Base-by-base conservation (phyloP, 345 rosid species). In the Salix brachista region DNA sequence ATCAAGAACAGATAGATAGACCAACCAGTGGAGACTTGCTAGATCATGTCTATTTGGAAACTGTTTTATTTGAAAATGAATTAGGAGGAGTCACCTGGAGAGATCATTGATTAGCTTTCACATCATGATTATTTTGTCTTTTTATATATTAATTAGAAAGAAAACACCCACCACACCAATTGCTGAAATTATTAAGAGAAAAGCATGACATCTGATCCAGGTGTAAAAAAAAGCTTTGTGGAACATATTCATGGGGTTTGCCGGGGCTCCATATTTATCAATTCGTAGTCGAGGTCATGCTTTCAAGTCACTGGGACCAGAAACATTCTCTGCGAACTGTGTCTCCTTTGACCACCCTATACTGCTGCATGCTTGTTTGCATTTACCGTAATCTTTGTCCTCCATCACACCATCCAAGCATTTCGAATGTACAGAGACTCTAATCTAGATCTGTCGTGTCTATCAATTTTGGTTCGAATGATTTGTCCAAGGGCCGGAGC, bases 91-190 rank as follows among this genome's bases (percentile, higher is more conserved):
- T 65, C 58, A 36, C 60, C 64, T 8, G 42, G 65, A 32, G 58
- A 78, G 23, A 80, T 78, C 62, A 64, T 80, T 83, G 78, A 77
- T 84, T 80, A 69, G 64, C 42, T 74, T 67, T 65, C 73, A 78
- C 66, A 70, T 54, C 88, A 82, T 86, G 78, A 87, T 89, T 84
- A 78, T 72, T 81, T 88, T 85, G 85, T 86, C 88, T 80, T 85
- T 54, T 67, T 76, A 74, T 68, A 62, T 83, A 74, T 78, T 60
- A 81, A 56, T 70, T 23, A 72, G n/a, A 75, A 19, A 65, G 74
- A 50, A 21, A 48, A 39, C 70, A 48, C 64, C 25, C 32, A 50
- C 36, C 21, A 11, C 25, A 11, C 25, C 50, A 26, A 56, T 71
- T 76, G 52, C 66, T 54, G 30, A 30, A 23, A 76, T 61, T n/a